Conservation (phyloP, 192 early-diverging fungal species). For the Gaertneriomyces semiglobifer region DNA sequence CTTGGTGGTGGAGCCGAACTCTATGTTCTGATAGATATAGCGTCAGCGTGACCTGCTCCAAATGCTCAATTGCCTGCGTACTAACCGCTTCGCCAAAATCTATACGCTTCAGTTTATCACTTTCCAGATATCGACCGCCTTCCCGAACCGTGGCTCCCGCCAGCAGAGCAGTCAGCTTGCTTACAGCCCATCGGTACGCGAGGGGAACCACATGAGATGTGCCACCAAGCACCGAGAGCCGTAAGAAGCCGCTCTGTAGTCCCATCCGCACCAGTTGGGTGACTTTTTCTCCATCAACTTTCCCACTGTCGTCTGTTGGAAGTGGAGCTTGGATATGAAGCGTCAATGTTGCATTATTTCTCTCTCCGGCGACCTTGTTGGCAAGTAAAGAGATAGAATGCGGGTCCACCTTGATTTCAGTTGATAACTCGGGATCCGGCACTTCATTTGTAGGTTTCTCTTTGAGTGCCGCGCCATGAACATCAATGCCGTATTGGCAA, state of each 20-base stretch:
- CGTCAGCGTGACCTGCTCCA: no score
- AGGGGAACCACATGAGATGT: slow-evolving; percentile 30
- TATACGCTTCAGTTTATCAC: slow-evolving; percentile 28
- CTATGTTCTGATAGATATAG: slow-evolving; percentile 24
- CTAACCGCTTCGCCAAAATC: slow-evolving; percentile 46
- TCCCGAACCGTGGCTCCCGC: slow-evolving; percentile 15
- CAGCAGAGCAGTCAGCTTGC: slow-evolving; percentile 25
- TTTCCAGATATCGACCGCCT: slow-evolving; percentile 27
- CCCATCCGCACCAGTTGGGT: slow-evolving; percentile 15
- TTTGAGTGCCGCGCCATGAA: background rate
- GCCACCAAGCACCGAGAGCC: slow-evolving; percentile 32
- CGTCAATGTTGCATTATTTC: slow-evolving; percentile 1
- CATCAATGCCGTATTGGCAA: slow-evolving; percentile 24
- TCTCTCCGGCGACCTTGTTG: slow-evolving; percentile 12
- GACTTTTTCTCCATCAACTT: slow-evolving; percentile 21
- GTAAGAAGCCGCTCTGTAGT: slow-evolving; percentile 19
- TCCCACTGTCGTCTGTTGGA: slow-evolving; percentile 14
- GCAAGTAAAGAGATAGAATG: background rate
- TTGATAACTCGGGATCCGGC: slow-evolving; percentile 8
- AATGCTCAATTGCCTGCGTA: background rate
- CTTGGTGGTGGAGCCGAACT: slow-evolving; percentile 25
- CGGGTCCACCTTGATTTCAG: slow-evolving; percentile 3
- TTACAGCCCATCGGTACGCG: slow-evolving; percentile 28
- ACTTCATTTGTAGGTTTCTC: background rate
- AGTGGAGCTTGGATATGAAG: slow-evolving; percentile 25